A percentile compares a stretch with the other conserved stretches of the same genome.
Conservation (phyloP, 176 grass and related monocot species). For the Bromus sterilis region DNA sequence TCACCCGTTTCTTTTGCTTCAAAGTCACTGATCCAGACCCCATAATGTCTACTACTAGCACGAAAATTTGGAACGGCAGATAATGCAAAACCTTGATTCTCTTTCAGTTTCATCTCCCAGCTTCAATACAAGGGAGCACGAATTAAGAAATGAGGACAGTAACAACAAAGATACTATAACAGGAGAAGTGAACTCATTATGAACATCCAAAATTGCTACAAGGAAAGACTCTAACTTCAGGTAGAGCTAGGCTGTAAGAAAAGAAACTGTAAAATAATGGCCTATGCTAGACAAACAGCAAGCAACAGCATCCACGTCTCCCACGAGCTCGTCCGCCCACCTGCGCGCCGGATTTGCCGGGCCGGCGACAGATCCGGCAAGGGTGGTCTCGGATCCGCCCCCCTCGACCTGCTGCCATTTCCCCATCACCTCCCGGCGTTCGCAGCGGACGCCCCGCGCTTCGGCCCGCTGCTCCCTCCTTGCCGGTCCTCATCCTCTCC, state of each 20-base stretch:
- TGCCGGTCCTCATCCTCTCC: too few species aligned
- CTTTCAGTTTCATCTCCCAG: conserved; percentile 25
- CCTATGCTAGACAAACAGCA: not conserved
- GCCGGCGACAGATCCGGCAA: too few species aligned
- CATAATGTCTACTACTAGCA: conserved; percentile 19
- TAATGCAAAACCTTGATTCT: not conserved
- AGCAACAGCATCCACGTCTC: not conserved
- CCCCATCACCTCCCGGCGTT: too few species aligned
- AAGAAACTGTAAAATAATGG: not conserved
- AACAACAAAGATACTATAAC: not conserved
- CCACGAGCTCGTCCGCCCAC: not conserved
- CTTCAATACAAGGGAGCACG: not conserved
- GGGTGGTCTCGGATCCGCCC: too few species aligned
- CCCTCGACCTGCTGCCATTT: too few species aligned
- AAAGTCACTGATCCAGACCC: conserved; percentile 31
- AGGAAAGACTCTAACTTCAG: not conserved
- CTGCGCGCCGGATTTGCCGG: too few species aligned
- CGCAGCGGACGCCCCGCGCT: too few species aligned
- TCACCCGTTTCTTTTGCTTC: conserved; percentile 64
- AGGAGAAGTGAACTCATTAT: not conserved
- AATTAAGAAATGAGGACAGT: not conserved
- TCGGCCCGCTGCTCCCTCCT: too few species aligned
- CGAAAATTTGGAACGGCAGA: not conserved
- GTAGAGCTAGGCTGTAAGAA: not conserved
- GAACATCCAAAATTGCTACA: not conserved